A percentile compares a stretch with the other conserved stretches of the same genome.
phyloP scores from a whole-genome alignment of 2,329 filamentous ascomycete genomes.

The Colletotrichum sp. region DNA sequence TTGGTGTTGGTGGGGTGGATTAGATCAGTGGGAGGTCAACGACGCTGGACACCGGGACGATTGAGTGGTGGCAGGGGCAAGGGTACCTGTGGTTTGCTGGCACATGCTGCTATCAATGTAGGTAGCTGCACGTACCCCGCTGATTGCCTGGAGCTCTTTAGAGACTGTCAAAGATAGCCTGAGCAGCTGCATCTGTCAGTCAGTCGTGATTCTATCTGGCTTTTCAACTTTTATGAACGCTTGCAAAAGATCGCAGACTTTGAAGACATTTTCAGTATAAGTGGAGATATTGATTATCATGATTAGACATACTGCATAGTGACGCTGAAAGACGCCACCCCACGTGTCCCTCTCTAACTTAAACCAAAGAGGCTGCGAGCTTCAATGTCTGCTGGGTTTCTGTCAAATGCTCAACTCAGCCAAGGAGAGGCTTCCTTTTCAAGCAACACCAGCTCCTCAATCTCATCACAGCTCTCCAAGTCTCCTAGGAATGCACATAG shows the following conservation, averaged over 20 bases:
- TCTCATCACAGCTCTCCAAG: not conserved
- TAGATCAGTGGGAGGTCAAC: constrained; percentile 8
- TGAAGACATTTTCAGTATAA: not conserved
- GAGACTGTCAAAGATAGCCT: not conserved
- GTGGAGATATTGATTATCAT: not conserved
- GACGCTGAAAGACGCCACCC: not conserved
- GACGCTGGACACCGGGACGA: not conserved
- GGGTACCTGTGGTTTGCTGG: not conserved
- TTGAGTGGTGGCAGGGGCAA: not conserved
- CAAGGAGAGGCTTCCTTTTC: not conserved
- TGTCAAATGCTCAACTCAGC: not conserved
- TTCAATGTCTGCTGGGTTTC: not conserved
- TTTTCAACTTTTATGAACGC: not conserved
- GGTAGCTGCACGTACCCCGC: not conserved
- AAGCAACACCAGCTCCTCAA: not conserved
- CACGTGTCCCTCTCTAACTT: not conserved
- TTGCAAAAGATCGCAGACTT: not conserved
- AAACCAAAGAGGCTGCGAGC: not conserved
- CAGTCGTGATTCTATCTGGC: not conserved
- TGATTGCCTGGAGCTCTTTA: not conserved
- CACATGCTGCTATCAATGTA: not conserved
- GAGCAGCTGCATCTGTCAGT: not conserved
- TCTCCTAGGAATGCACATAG: not conserved
- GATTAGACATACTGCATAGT: not conserved
- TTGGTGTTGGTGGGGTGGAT: constrained; percentile 9